Evolutionary conservation across 176 grass and related monocot species (phyloP), one percentile per base, ranked within the genome.

Genomic region (Avena sativa): DNA sequence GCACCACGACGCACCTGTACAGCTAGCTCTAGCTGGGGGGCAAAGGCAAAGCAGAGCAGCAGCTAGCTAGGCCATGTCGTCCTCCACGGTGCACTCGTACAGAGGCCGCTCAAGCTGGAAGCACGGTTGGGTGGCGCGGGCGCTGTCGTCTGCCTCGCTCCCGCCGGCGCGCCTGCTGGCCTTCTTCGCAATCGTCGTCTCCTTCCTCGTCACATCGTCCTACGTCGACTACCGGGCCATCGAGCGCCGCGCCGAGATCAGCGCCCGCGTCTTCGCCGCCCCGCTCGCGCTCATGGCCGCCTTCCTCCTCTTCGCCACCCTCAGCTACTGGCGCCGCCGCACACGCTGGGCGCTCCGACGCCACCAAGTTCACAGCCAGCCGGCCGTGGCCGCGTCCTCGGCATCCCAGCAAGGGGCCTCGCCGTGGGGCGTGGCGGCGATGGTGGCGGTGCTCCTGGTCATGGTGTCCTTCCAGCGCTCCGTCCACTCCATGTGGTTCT

Each of bases 111-210:
- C 52, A 14, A 72, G 90, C 49, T 92, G 95, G 92, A 95, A 92
- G 74, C 87, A 72, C 12, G 75, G 93, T 30, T 95, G 93, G 96
- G 68, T 59, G 74, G 78, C 67, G 56, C 93, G 89, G 20, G 49
- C 88, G 7, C 79, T 93, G 9, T 92, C 88, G 4, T 89, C 96
- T 11, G 70, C 85, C 55, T 90, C 93, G 8, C 86, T 98, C 56
- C 96, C 92, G 59, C 96, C 93, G 28, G 49, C 71, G 11, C 84
- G 83, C 62, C 91, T 98, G 62, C 84, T 98, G 6, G 86, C 66
- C 79, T 82, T 98, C 87, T 98, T 94, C 72, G 84, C 91, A 84
- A 98, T 98, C 83, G 88, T 98, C 67, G 30, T 93, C 62, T 95
- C 92, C 86, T 94, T 98, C 88, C 78, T 95, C 56, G 87, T 67